Percentiles rank a stretch among this genome's conserved stretches.
These are phyloP conservation scores for Rhodomyrtus psidioides DNA, from an alignment of 441 rosid genomes.

Conservation along the genomic window DNA sequence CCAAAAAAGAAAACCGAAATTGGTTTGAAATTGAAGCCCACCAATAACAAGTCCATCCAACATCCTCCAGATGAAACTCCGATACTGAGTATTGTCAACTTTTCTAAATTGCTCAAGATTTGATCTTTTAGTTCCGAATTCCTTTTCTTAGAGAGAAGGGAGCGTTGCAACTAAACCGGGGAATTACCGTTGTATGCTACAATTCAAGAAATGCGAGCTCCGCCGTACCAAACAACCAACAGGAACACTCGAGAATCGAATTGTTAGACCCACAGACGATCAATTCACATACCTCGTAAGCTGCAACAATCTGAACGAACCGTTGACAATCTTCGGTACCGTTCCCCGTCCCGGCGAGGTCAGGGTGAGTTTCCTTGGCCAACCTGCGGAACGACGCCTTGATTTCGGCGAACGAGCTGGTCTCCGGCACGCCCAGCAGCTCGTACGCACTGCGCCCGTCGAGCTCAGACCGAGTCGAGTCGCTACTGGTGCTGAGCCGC, in stretches of 20 bases:
- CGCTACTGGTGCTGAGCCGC: slow-evolving; percentile 16
- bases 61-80: not conserved
- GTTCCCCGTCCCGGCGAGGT: slow-evolving; percentile 34
- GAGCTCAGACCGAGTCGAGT: slow-evolving; percentile 42
- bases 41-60: not conserved
- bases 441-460: slow-evolving; percentile 62
- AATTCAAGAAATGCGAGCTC: not conserved
- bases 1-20: not conserved
- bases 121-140: not conserved
- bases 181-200: not conserved
- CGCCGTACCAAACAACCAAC: not conserved
- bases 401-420: slow-evolving; percentile 72
- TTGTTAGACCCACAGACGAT: not conserved
- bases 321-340: slow-evolving; percentile 42
- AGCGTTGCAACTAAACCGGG: too few species aligned
- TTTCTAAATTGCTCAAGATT: not conserved
- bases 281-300: slow-evolving; percentile 59
- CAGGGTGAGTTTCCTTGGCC: slow-evolving; percentile 95
- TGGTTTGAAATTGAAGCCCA: not conserved
- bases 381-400: slow-evolving; percentile 76
- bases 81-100: not conserved
- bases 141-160: too few species aligned
- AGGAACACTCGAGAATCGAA: not conserved
- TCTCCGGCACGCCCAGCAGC: slow-evolving; percentile 58
- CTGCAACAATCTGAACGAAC: slow-evolving; percentile 83